Evolutionary conservation across 306 rosid genomes (phyloP).

Genomic region (Sechiopsis laciniata): DNA sequence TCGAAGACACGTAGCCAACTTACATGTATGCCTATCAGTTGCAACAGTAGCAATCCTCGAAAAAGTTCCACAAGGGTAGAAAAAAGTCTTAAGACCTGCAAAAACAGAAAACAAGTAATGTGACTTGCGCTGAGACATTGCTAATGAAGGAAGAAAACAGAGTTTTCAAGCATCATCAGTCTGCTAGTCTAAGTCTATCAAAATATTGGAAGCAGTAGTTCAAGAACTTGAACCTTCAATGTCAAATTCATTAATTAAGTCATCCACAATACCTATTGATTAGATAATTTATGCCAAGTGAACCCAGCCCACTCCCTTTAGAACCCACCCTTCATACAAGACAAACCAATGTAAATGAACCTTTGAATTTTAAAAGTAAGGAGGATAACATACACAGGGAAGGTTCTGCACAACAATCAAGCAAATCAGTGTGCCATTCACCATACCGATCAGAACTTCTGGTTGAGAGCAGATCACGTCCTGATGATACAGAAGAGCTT

Average conservation of each 20-base stretch:
- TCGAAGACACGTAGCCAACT: conserved; percentile 33
- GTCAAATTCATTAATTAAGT: background rate
- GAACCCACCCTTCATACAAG: conserved; percentile 1
- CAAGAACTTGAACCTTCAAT: background rate
- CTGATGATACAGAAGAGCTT: conserved; percentile 54
- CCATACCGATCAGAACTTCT: conserved; percentile 53
- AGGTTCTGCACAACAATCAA: conserved; percentile 91
- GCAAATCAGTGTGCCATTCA: conserved; percentile 93
- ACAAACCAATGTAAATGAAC: background rate
- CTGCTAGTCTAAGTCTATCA: background rate
- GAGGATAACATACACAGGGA: conserved; percentile 62
- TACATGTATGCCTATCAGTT: conserved; percentile 73
- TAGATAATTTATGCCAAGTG: background rate
- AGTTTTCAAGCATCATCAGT: background rate
- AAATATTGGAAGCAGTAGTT: background rate
- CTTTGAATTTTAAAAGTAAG: conserved; percentile 5
- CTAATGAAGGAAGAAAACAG: background rate
- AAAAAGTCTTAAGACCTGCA: conserved; percentile 80
- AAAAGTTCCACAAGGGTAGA: conserved; percentile 92
- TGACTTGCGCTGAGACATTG: background rate
- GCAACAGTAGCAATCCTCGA: conserved; percentile 86
- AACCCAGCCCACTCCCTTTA: background rate
- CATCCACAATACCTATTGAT: background rate
- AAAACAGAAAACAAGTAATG: background rate
- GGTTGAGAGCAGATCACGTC: conserved; percentile 54